phyloP scores from a whole-genome alignment of 257 asterid species.

The Solanum neorickii region DNA sequence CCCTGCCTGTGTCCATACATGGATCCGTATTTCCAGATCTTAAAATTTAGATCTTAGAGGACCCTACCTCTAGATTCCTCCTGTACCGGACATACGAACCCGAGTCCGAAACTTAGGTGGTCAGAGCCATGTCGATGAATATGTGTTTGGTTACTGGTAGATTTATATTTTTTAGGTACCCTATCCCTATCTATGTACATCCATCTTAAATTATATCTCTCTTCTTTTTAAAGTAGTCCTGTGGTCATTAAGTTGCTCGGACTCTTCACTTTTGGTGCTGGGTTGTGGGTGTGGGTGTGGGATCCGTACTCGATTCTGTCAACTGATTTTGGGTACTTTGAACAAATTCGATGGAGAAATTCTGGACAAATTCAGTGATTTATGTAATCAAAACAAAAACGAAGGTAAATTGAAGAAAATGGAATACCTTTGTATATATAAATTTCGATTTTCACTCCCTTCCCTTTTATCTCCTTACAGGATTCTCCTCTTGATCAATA shows the following conservation, averaged over 20 bases:
- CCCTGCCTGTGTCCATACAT: too few relatives aligned
- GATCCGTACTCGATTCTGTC: not conserved
- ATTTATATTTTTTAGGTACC: too few relatives aligned
- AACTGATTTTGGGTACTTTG: not conserved
- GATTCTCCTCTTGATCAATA: not conserved
- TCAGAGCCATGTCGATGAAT: too few relatives aligned
- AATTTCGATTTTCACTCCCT: not conserved
- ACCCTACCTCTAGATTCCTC: too few relatives aligned
- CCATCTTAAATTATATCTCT: not conserved
- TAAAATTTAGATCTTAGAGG: too few relatives aligned
- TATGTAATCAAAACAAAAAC: not conserved
- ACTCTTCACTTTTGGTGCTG: not conserved
- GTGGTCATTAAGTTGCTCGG: not conserved
- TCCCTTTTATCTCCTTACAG: not conserved
- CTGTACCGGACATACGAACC: too few relatives aligned
- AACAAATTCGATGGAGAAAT: not conserved
- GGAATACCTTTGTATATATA: not conserved
- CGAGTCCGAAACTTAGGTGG: too few relatives aligned
- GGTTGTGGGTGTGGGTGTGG: not conserved
- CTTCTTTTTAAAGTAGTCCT: not conserved
- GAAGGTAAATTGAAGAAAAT: not conserved
- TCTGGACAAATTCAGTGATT: not conserved
- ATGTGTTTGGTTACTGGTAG: not conserved
- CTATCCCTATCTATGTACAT: not conserved
- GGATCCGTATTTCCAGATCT: too few relatives aligned